Conservation (phyloP, 208 protist species). For the Crithidia sp. region DNA sequence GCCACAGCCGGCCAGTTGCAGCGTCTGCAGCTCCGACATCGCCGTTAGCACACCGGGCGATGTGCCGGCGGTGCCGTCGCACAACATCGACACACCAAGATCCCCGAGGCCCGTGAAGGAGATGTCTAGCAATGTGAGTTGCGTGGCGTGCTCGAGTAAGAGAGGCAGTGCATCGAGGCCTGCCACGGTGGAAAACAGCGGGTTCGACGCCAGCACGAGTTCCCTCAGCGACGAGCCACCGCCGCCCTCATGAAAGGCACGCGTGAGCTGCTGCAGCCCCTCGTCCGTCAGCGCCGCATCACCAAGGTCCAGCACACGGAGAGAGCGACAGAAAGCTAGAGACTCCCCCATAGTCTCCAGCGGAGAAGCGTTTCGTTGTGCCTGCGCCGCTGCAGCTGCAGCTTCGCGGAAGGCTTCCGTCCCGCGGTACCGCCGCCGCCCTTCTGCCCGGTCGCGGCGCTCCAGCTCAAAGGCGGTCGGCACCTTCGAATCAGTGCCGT, state of each 20-base stretch:
- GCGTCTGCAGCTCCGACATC: conserved; percentile 42
- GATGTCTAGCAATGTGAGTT: conserved; percentile 58
- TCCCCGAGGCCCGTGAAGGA: conserved; percentile 73
- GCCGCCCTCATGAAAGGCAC: conserved; percentile 21
- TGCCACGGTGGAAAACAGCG: conserved; percentile 46
- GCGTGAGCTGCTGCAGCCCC: conserved; percentile 28
- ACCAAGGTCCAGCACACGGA: conserved; percentile 60
- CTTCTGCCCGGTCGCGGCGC: conserved; percentile 60
- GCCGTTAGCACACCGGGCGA: conserved; percentile 40
- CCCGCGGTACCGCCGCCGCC: conserved; percentile 64
- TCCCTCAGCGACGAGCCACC: conserved; percentile 32
- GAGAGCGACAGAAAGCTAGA: conserved; percentile 51
- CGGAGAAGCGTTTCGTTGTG: neutral
- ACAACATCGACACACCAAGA: conserved; percentile 67
- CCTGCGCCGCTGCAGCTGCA: neutral
- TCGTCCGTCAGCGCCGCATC: conserved; percentile 56
- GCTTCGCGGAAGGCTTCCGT: conserved; percentile 24
- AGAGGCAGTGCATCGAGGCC: conserved; percentile 50
- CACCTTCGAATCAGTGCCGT: conserved; percentile 45
- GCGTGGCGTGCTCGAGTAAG: conserved; percentile 37
- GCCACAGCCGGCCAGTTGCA: conserved; percentile 57
- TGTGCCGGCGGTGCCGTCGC: conserved; percentile 44
- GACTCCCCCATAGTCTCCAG: conserved; percentile 55
- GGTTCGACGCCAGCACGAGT: conserved; percentile 67
- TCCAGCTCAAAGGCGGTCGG: conserved; percentile 83